Conservation (phyloP, 768 basidiomycete genomes). For the Amylocystis lapponica region DNA sequence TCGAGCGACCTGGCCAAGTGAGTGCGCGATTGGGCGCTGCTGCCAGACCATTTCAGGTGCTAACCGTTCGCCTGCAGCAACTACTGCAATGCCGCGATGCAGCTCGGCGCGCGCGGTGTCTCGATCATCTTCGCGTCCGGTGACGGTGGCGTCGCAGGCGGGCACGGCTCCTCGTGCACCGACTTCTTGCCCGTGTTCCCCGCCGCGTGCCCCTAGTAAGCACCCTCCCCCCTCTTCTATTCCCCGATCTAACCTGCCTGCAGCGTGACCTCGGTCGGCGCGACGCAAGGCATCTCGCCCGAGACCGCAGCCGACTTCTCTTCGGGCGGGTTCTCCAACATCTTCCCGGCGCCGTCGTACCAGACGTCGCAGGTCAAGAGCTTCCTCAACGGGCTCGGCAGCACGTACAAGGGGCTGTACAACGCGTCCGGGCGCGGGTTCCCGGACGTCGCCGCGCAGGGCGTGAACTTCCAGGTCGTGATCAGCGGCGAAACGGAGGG, state of each 20-base stretch:
- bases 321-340: slow-evolving; percentile 67
- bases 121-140: slow-evolving; percentile 21
- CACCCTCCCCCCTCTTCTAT: not conserved
- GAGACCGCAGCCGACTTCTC: slow-evolving; percentile 58
- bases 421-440: slow-evolving; percentile 42
- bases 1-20: slow-evolving; percentile 10
- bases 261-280: slow-evolving; percentile 56
- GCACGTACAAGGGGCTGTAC: slow-evolving; percentile 51
- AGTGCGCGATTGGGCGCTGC: too few species aligned
- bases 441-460: slow-evolving; percentile 65
- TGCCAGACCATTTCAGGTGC: too few species aligned
- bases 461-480: slow-evolving; percentile 40
- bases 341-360: slow-evolving; percentile 52
- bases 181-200: slow-evolving; percentile 17
- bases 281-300: slow-evolving; percentile 46
- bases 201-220: slow-evolving; percentile 19
- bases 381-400: slow-evolving; percentile 41
- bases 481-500: slow-evolving; percentile 27
- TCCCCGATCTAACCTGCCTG: not conserved
- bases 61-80: slow-evolving; percentile 8
- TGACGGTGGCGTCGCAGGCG: slow-evolving; percentile 18
- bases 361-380: slow-evolving; percentile 39
- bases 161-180: slow-evolving; percentile 5
- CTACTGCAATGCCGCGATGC: slow-evolving; percentile 23
- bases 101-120: slow-evolving; percentile 24